Percentiles rank a stretch among this genome's conserved stretches.
Conservation (phyloP, 768 basidiomycete genomes). For the Trametes sanguinea region DNA sequence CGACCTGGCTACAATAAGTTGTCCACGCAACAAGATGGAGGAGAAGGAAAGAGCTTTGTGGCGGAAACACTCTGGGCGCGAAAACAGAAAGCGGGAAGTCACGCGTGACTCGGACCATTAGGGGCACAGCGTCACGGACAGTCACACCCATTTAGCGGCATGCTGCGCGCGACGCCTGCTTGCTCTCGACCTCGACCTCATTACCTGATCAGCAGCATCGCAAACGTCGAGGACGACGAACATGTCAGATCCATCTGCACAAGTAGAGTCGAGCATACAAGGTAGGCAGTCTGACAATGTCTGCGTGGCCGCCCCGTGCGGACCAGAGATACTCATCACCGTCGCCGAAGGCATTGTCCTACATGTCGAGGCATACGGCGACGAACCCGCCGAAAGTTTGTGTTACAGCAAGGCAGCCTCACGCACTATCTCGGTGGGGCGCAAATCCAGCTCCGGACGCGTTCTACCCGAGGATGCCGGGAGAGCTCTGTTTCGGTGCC, state of each 20-base stretch:
- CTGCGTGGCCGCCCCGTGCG: neutral
- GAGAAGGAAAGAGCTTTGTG: neutral
- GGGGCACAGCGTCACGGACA: conserved; percentile 7
- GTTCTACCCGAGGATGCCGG: conserved; percentile 35
- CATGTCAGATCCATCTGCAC: conserved; percentile 4
- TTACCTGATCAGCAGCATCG: neutral
- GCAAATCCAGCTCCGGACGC: conserved; percentile 57
- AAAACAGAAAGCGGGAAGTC: conserved; percentile 7
- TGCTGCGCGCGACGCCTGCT: neutral
- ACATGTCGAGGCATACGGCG: conserved; percentile 55
- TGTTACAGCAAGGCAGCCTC: conserved; percentile 54
- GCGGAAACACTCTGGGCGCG: neutral
- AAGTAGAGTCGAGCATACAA: conserved; percentile 7
- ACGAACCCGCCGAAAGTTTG: conserved; percentile 47
- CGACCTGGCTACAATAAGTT: neutral
- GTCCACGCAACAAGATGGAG: neutral
- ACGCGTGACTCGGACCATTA: conserved; percentile 10
- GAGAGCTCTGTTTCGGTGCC: conserved; percentile 69
- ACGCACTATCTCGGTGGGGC: conserved; percentile 62
- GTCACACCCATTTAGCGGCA: conserved; percentile 10
- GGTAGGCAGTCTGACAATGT: conserved; percentile 4
- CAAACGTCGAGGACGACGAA: conserved; percentile 1
- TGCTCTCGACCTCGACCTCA: conserved; percentile 15
- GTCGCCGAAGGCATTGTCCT: conserved; percentile 53
- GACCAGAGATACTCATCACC: conserved; percentile 13